Evolutionary conservation across 176 grass and related monocot species (phyloP), one percentile per base, ranked within the genome.

Genomic region (Bothriochloa decipiens): DNA sequence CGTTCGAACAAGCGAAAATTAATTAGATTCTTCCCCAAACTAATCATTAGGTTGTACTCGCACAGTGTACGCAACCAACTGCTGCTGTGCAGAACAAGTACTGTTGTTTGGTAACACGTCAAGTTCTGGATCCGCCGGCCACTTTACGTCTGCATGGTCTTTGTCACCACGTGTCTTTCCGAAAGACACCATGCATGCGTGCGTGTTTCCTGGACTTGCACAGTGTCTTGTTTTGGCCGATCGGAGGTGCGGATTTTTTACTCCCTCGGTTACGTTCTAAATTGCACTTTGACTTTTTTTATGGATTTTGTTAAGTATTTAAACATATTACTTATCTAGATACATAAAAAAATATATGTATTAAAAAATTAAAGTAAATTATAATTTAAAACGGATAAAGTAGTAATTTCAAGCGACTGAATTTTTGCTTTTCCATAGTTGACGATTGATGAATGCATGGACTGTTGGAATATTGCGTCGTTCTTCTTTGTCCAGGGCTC

Each of bases 91-190:
- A 76, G 49, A 23, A n/a, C 20, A 61, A 40, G 55, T 61, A 45
- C 43, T 18, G 12, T 11, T 18, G 61, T 79, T 46, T 66, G 39
- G 77, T 79, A 20, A 66, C 60, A 46, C 25, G 60, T 79, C 76
- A 45, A 29, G 26, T 43, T 79, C 8, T 32, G 29, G 29, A 32
- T 20, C 39, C 8, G 9, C 25, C 39, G 6, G 39, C 39, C 29
- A 32, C 29, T 32, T 32, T 32, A 32, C 29, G 29, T 32, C 2
- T n/a, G 29, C 29, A 32, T 32, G 29, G 29, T 32, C 29, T 32
- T 32, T 32, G 29, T 32, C 29, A 32, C 29, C 29, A 32, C 62
- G 26, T 15, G 17, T 22, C 77, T 80, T 33, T 46, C 17, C 49
- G 7, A 55, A 52, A 75, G 16, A 1, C 26, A 32, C 1, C 72